A percentile compares a stretch with the other conserved stretches of the same genome.
Conservation (phyloP, 2,329 filamentous ascomycete genomes). For the Parafenestella ontariensis region DNA sequence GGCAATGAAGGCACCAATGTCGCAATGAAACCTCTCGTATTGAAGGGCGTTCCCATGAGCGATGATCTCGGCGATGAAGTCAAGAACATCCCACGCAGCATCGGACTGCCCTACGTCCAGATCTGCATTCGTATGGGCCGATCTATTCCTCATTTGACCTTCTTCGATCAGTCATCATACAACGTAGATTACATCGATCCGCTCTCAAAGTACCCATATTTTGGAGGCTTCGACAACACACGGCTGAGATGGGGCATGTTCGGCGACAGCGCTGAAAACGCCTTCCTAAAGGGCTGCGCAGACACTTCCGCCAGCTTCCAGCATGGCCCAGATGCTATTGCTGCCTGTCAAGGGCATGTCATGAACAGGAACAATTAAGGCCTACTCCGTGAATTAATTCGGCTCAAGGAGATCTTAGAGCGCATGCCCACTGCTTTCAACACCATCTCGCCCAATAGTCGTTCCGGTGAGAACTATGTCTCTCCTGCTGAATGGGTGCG, state of each 20-base stretch:
- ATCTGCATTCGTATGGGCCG: constrained; percentile 62
- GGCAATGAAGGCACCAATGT: constrained; percentile 59
- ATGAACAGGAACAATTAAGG: constrained; percentile 35
- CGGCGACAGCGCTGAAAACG: constrained; percentile 32
- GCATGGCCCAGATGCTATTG: constrained; percentile 34
- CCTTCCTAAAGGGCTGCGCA: constrained; percentile 35
- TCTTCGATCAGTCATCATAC: constrained; percentile 63
- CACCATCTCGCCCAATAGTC: constrained; percentile 29
- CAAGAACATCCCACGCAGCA: constrained; percentile 57
- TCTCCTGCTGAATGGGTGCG: constrained; percentile 34
- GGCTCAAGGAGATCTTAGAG: constrained; percentile 34
- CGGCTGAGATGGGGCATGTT: constrained; percentile 33
- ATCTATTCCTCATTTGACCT: constrained; percentile 61
- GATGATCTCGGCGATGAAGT: constrained; percentile 61
- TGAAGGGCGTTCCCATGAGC: constrained; percentile 56
- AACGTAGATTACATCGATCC: constrained; percentile 60
- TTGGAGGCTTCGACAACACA: constrained; percentile 35
- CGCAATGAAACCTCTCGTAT: constrained; percentile 39
- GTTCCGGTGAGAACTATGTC: constrained; percentile 34
- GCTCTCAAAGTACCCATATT: constrained; percentile 59
- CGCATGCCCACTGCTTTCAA: constrained; percentile 35
- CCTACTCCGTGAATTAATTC: constrained; percentile 30
- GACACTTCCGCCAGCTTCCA: constrained; percentile 36
- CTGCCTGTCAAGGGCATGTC: constrained; percentile 34
- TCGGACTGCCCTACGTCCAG: constrained; percentile 61